Evolutionary conservation across 2,329 filamentous ascomycete species (phyloP).

Genomic region (Aspergillus candidus): DNA sequence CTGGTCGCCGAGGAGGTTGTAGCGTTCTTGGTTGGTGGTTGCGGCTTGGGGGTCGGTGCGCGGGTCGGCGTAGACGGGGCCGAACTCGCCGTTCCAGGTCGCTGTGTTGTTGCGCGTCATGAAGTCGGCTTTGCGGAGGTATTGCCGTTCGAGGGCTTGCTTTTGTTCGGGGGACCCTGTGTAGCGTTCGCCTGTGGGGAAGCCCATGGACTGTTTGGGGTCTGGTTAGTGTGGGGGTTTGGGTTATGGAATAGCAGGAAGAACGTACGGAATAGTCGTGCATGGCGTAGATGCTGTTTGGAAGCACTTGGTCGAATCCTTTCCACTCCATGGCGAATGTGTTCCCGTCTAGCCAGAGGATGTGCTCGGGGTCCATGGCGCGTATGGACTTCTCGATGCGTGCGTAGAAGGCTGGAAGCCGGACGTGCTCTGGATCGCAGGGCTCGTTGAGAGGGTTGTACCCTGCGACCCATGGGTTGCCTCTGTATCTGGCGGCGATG

Average conservation of each 20-base stretch:
- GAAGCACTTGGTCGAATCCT: slow-evolving; percentile 38
- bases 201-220: slow-evolving; percentile 32
- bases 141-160: slow-evolving; percentile 36
- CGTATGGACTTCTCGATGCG: slow-evolving; percentile 44
- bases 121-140: slow-evolving; percentile 45
- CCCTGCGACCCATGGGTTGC: slow-evolving; percentile 45
- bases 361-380: slow-evolving; percentile 42
- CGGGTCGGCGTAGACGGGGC: slow-evolving; percentile 36
- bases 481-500: slow-evolving; percentile 41
- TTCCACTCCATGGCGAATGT: slow-evolving; percentile 44
- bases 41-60: slow-evolving; percentile 27
- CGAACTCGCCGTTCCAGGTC: slow-evolving; percentile 52
- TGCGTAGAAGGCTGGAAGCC: slow-evolving; percentile 43
- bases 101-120: slow-evolving; percentile 39
- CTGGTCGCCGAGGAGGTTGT: slow-evolving; percentile 44
- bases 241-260: not conserved
- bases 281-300: slow-evolving; percentile 43
- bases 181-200: slow-evolving; percentile 37
- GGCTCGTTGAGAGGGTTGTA: slow-evolving; percentile 51
- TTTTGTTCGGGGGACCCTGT: slow-evolving; percentile 40
- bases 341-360: slow-evolving; percentile 43
- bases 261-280: slow-evolving; percentile 37
- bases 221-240: not conserved
- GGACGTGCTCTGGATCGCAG: slow-evolving; percentile 42
- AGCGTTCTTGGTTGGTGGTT: slow-evolving; percentile 40